phyloP scores from a whole-genome alignment of 345 rosid species.

The Noccaea caerulescens region DNA sequence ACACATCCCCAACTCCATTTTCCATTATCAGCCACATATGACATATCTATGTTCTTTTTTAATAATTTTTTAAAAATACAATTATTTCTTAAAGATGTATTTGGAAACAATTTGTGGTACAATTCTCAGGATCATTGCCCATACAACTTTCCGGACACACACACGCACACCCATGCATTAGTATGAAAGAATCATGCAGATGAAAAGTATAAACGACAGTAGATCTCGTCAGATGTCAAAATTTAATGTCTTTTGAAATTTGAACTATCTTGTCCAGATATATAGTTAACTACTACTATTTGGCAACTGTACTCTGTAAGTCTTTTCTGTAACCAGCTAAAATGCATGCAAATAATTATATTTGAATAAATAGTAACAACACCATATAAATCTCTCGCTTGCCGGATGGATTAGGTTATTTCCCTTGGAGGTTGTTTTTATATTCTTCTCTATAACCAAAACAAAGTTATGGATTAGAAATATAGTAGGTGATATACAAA shows the following conservation, averaged over 20 bases:
- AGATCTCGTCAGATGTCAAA: slow-evolving; percentile 23
- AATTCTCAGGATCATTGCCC: slow-evolving; percentile 13
- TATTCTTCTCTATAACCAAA: background rate
- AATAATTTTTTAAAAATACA: background rate
- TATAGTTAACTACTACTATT: background rate
- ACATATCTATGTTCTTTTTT: background rate
- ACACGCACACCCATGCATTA: slow-evolving; percentile 24
- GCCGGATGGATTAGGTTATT: background rate
- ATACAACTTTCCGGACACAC: background rate
- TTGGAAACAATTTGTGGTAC: background rate
- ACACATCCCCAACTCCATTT: slow-evolving; percentile 38
- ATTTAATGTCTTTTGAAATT: background rate
- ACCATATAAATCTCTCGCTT: background rate
- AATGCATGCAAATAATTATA: background rate
- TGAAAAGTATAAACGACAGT: background rate
- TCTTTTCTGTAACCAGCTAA: background rate
- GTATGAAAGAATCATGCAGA: slow-evolving; percentile 9
- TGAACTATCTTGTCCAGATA: slow-evolving; percentile 12
- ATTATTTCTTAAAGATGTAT: background rate
- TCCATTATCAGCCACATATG: slow-evolving; percentile 32
- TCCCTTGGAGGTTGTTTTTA: background rate
- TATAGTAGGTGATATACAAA: slow-evolving; percentile 10
- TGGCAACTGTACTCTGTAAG: background rate
- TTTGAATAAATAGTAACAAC: background rate
- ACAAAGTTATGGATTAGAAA: slow-evolving; percentile 12